Conservation (phyloP, 2,329 filamentous ascomycete species). For the Xylariaceae sp. region DNA sequence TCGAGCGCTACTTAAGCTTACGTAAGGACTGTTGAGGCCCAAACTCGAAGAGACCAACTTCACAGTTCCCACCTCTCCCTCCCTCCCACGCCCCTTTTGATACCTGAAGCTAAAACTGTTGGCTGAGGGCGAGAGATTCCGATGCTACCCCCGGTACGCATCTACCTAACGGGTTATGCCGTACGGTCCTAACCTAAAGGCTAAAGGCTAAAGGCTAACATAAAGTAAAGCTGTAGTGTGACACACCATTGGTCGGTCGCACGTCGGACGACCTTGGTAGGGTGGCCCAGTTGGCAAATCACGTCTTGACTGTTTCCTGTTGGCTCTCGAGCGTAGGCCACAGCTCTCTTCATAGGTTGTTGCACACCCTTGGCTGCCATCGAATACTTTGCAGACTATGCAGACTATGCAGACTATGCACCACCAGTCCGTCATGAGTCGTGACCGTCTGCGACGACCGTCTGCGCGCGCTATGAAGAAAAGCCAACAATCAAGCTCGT, state of each 20-base stretch:
- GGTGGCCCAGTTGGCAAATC: constrained; percentile 8
- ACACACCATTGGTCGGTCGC: constrained; percentile 6
- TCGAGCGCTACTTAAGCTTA: too few relatives aligned
- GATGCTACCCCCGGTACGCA: too few relatives aligned
- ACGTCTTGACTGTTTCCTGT: constrained; percentile 6
- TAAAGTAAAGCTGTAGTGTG: not conserved
- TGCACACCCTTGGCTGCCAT: too few relatives aligned
- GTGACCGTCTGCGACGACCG: constrained; percentile 1
- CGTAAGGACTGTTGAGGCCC: too few relatives aligned
- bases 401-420: not conserved
- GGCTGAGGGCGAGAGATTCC: too few relatives aligned
- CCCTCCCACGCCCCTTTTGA: too few relatives aligned
- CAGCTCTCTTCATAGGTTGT: constrained; percentile 3
- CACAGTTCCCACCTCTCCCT: too few relatives aligned
- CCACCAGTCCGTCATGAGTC: constrained; percentile 1
- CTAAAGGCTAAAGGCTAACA: too few relatives aligned
- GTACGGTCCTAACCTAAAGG: too few relatives aligned
- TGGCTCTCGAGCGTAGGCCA: constrained; percentile 9
- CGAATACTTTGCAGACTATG: constrained; percentile 1
- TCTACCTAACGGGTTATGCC: too few relatives aligned
- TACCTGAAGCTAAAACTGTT: too few relatives aligned
- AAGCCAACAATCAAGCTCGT: constrained; percentile 5
- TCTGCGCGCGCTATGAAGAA: constrained; percentile 1
- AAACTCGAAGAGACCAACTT: too few relatives aligned
- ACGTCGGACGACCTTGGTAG: not conserved